Conservation (phyloP, 2,329 filamentous ascomycete genomes). For the Exserohilum turcica region DNA sequence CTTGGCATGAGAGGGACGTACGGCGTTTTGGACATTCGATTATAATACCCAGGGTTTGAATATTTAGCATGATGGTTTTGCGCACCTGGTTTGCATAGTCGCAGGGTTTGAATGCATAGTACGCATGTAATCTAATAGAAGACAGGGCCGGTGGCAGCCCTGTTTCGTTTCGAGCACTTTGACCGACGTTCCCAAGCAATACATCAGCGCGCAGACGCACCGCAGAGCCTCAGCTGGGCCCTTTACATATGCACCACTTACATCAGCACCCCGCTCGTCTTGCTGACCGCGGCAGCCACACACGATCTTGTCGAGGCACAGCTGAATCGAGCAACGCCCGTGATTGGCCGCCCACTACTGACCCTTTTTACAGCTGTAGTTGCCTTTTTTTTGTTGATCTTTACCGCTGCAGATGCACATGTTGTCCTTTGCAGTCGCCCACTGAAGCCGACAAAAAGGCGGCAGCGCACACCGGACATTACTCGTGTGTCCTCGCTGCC, state of each 20-base stretch:
- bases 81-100: conserved; percentile 10
- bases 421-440: neutral
- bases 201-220: conserved; percentile 6
- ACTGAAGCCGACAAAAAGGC: neutral
- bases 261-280: conserved; percentile 15
- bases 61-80: conserved; percentile 8
- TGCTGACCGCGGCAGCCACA: conserved; percentile 17
- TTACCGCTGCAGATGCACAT: neutral
- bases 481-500: conserved; percentile 1
- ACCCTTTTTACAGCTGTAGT: conserved; percentile 4
- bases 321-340: neutral
- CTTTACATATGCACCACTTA: conserved; percentile 19
- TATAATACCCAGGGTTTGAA: conserved; percentile 17
- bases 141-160: conserved; percentile 3
- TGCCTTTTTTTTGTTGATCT: neutral
- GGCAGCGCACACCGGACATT: conserved; percentile 1
- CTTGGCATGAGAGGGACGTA: conserved; percentile 4
- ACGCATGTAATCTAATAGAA: conserved; percentile 18
- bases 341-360: conserved; percentile 3
- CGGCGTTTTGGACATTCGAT: conserved; percentile 12
- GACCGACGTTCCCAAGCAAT: conserved; percentile 5
- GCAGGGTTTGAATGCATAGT: conserved; percentile 13
- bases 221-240: conserved; percentile 23
- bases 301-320: conserved; percentile 16
- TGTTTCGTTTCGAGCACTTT: conserved; percentile 5